These are phyloP conservation scores for Pseudocercospora musae DNA, from an alignment of 2,329 filamentous ascomycete species.

Conservation along the genomic window DNA sequence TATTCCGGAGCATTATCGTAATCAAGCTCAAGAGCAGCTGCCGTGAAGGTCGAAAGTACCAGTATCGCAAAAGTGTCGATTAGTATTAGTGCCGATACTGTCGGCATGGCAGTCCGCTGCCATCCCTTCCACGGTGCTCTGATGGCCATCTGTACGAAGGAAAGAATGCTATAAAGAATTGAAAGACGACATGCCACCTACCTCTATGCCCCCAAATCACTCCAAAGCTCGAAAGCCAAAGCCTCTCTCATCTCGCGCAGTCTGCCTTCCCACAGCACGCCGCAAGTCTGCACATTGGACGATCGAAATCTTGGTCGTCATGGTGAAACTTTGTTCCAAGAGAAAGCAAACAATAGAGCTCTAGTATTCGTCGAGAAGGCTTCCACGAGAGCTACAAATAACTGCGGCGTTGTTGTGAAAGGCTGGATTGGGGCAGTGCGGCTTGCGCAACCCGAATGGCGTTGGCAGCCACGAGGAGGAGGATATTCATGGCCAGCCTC, in stretches of 20 bases:
- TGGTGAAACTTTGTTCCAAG: background rate
- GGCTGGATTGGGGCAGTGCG: background rate
- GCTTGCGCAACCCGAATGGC: background rate
- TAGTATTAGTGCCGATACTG: conserved; percentile 12
- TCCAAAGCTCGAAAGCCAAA: background rate
- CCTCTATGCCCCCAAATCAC: background rate
- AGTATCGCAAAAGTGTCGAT: conserved; percentile 16
- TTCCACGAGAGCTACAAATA: background rate
- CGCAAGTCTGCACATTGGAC: background rate
- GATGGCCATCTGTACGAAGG: conserved; percentile 15
- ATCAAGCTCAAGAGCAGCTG: conserved; percentile 13
- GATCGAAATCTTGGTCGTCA: background rate
- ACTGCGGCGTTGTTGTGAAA: background rate
- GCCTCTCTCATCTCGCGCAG: background rate
- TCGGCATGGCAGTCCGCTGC: conserved; percentile 15
- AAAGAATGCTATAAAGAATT: background rate
- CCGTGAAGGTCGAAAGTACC: conserved; percentile 15
- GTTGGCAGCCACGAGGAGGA: background rate
- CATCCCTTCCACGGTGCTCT: conserved; percentile 23
- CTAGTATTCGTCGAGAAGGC: background rate
- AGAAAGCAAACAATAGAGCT: background rate
- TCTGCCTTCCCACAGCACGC: background rate
- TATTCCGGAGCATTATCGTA: conserved; percentile 1
- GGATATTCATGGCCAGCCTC: background rate
- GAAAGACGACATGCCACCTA: background rate